Conservation (phyloP, 768 basidiomycete genomes). For the Scleroderma bovista region DNA sequence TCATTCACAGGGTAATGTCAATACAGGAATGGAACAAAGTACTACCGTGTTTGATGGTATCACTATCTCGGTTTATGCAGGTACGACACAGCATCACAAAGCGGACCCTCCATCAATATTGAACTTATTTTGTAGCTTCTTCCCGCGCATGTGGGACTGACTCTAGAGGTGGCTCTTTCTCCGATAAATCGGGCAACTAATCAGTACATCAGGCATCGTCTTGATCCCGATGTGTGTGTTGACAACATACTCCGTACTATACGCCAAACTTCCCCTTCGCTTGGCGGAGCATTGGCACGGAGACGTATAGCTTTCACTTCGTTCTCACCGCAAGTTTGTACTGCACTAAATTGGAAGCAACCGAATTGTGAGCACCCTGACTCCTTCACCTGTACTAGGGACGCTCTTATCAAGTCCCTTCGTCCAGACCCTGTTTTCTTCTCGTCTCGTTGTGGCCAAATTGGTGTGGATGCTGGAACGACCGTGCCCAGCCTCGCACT, state of each 20-base stretch:
- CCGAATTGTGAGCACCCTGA: slow-evolving; percentile 74
- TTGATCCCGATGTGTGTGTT: slow-evolving; percentile 77
- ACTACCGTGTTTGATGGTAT: slow-evolving; percentile 54
- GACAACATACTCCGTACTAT: slow-evolving; percentile 82
- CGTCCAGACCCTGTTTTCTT: slow-evolving; percentile 90
- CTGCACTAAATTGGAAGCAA: slow-evolving; percentile 97
- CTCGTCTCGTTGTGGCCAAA: slow-evolving; percentile 79
- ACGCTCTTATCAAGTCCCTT: slow-evolving; percentile 12
- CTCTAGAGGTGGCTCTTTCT: slow-evolving; percentile 74
- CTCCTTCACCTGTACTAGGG: slow-evolving; percentile 16
- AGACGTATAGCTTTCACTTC: slow-evolving; percentile 89
- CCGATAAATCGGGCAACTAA: slow-evolving; percentile 44
- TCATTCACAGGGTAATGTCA: slow-evolving; percentile 25
- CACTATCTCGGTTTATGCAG: slow-evolving; percentile 71
- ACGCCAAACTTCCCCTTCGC: slow-evolving; percentile 56
- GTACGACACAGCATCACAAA: slow-evolving; percentile 36
- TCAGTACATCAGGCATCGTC: slow-evolving; percentile 42
- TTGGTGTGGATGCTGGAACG: slow-evolving; percentile 30
- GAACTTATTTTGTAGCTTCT: slow-evolving; percentile 39
- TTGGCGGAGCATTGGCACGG: slow-evolving; percentile 48
- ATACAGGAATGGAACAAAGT: slow-evolving; percentile 42
- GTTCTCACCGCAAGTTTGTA: slow-evolving; percentile 85
- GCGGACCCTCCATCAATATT: slow-evolving; percentile 5
- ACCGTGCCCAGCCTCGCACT: slow-evolving; percentile 34
- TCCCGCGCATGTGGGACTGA: slow-evolving; percentile 62